Evolutionary conservation across 2,329 filamentous ascomycete genomes (phyloP), one percentile per base, ranked within the genome.

Genomic region (Penicillium paneum): DNA sequence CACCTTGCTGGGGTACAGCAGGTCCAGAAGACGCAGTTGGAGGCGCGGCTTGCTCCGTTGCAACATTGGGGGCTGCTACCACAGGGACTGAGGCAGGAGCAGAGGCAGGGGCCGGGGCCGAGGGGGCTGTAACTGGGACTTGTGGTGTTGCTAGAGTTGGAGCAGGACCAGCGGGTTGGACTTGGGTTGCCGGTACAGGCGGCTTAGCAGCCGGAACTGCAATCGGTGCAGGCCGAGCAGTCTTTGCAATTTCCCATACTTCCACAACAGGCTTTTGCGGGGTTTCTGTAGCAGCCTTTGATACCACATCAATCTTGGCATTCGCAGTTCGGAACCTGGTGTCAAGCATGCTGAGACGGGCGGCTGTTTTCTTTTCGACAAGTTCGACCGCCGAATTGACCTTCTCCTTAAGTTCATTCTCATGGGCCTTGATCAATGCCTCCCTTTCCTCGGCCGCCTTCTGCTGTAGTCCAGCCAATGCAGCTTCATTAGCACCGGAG

Each of bases 161-260:
- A 4, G 60, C 53, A 50, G 66, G 60, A 29, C 69, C 59, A 26
- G 58, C 56, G 34, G 56, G 43, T 34, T 60, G 57, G 15, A 55
- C 54, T 15, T 66, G 55, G 17, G 64, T 57, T 19, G 57, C 49
- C 48, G 59, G 49, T 44, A 65, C 61, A 8, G 59, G 50, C 17
- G 70, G 67, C 58, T 69, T 74, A 15, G 63, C 58, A 26, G 65
- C 55, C 36, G 67, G 64, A 36, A 68, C 54, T 24, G 72, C 59
- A 19, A 79, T 52, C 19, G 78, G 70, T 19, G 73, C 61, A 51
- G 82, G 78, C 68, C 84, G 88, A 11, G 84, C 82, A 49, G 75
- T 78, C 73, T 93, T 92, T 0, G 88, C 91, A 50, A 89, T 77
- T 59, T 88, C 85, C 89, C 90, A 97, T 0, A 97, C 92, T 72